A percentile compares a stretch with the other conserved stretches of the same genome.
These are phyloP conservation scores for Kwoniella europaea DNA, from an alignment of 768 basidiomycete genomes.

Conservation along the genomic window DNA sequence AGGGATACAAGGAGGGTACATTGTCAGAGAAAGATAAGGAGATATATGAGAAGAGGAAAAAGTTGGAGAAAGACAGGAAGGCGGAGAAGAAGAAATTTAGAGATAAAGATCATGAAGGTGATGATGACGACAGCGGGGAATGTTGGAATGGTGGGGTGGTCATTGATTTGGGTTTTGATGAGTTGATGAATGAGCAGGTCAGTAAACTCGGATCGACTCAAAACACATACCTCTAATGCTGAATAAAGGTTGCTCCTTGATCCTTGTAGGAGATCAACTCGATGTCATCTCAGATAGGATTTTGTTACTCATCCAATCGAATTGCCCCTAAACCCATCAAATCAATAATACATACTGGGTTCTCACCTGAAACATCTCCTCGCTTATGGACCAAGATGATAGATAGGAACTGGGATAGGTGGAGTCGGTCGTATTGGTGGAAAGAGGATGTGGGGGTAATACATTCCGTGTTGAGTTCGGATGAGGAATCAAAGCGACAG, in stretches of 20 bases:
- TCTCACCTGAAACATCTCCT: conserved; percentile 56
- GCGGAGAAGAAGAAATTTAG: conserved; percentile 63
- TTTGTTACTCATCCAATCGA: conserved; percentile 86
- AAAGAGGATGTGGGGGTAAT: conserved; percentile 62
- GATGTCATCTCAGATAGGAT: conserved; percentile 86
- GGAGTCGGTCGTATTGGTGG: conserved; percentile 75
- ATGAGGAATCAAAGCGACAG: not conserved
- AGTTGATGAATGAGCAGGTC: conserved; percentile 91
- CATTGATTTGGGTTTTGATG: conserved; percentile 88
- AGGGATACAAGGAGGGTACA: conserved; percentile 35
- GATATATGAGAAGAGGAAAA: conserved; percentile 50
- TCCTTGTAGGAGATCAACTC: conserved; percentile 82
- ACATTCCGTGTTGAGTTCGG: conserved; percentile 5
- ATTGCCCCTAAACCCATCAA: conserved; percentile 71
- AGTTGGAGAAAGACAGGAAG: conserved; percentile 31
- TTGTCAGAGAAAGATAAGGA: conserved; percentile 43
- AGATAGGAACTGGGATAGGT: conserved; percentile 75
- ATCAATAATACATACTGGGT: conserved; percentile 77
- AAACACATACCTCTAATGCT: not conserved
- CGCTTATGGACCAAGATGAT: conserved; percentile 61
- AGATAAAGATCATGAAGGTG: conserved; percentile 59
- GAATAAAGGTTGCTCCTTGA: not conserved
- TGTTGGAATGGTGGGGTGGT: conserved; percentile 55
- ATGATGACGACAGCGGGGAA: conserved; percentile 54
- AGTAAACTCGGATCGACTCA: conserved; percentile 39